These are phyloP conservation scores for Penicillium sp. DNA, from an alignment of 2,329 filamentous ascomycete genomes.

Conservation along the genomic window DNA sequence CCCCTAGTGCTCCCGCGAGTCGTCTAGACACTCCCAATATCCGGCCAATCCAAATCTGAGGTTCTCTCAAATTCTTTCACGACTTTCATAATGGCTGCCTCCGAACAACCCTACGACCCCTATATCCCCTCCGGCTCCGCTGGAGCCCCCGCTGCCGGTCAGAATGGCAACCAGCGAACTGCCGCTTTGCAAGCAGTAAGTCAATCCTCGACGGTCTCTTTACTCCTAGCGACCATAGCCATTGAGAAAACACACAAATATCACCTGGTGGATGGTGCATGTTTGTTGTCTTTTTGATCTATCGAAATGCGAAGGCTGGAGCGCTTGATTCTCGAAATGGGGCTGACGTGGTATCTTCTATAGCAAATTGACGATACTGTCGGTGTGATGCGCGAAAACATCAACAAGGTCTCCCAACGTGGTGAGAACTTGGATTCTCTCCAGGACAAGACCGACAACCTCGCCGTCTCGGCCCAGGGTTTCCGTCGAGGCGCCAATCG, in stretches of 20 bases:
- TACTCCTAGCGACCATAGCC: not conserved
- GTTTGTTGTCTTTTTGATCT: not conserved
- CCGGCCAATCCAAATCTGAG: slow-evolving; percentile 18
- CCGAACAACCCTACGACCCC: slow-evolving; percentile 74
- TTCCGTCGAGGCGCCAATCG: slow-evolving; percentile 96
- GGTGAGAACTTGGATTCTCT: slow-evolving; percentile 84
- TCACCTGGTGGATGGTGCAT: not conserved
- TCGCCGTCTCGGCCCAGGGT: slow-evolving; percentile 87
- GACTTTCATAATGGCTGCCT: slow-evolving; percentile 49
- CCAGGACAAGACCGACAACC: slow-evolving; percentile 89
- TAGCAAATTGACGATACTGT: slow-evolving; percentile 98
- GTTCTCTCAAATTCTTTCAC: slow-evolving; percentile 1
- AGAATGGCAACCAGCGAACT: slow-evolving; percentile 63
- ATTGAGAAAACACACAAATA: not conserved
- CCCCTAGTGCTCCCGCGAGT: slow-evolving; percentile 18
- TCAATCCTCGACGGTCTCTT: slow-evolving; percentile 31
- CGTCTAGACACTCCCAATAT: slow-evolving; percentile 7
- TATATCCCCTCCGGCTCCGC: slow-evolving; percentile 73
- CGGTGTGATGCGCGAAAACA: slow-evolving; percentile 93
- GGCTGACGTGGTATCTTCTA: slow-evolving; percentile 22
- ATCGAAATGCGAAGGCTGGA: not conserved
- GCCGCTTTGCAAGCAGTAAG: slow-evolving; percentile 82
- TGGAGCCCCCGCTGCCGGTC: slow-evolving; percentile 51
- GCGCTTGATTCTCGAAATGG: not conserved
- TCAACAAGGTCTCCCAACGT: slow-evolving; percentile 93